Base-by-base conservation (phyloP, 768 basidiomycete genomes). In the Hirschioporus abietinus region DNA sequence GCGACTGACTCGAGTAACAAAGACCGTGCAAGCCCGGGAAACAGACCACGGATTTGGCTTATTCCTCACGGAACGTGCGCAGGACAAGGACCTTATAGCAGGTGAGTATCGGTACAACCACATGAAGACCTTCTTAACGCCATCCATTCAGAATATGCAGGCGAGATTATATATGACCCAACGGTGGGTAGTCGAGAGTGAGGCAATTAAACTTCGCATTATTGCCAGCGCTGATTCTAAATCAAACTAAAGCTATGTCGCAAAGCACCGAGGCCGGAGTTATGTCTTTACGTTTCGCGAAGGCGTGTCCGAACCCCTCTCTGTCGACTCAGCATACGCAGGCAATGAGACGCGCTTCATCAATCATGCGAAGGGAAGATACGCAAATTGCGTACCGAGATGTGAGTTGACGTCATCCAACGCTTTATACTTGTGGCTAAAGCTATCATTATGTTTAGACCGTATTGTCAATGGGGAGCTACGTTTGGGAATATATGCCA, bases 301-400 rank as follows among this genome's bases (percentile, higher is more conserved):
- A 10, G 77, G 77, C 23, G 72, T 92, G 63, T 84, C 88, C 69
- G 58, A 72, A 0, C 73, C 74, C 0, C 70, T 82, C 30, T 77
- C 80, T 8, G 70, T 91, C n/a, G 91, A 92, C 72, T 78, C 84
- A 34, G 74, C 81, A 20, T 79, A 77, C 36, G 81, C 77, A 0
- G 90, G 88, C 4, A 91, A 91, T 66, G 78, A 81, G 57, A 79
- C 88, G n/a, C 80, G 89, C 17, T 91, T 86, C 70, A 85, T 92
- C 64, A 89, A 93, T 70, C 90, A 92, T 66, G 76, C 78, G 24
- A 70, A 60, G 62, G 36, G 63, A 35, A 66, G 67, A 63, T 68
- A 60, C 20, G 72, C 76, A 2, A 91, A 88, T 70, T 84, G 83
- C 67, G 63, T 67, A 0, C 85, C 86, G 0, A 70, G 66, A 65